Conservation (phyloP, 202 grass and related monocot species). For the Setaria italica region DNA sequence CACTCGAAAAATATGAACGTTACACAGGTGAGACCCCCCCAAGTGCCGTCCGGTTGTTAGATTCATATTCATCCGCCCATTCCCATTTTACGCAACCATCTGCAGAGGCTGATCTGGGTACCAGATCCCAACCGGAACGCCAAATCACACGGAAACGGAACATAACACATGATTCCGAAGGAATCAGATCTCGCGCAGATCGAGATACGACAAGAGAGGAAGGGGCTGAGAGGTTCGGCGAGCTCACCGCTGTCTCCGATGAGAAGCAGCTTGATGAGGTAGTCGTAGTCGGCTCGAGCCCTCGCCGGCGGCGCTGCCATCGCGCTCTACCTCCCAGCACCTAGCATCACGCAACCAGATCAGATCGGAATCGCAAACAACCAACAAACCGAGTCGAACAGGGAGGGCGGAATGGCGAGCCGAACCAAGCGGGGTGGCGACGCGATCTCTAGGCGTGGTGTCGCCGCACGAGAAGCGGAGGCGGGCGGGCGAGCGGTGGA, state of each 20-base stretch:
- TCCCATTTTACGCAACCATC: conserved; percentile 20
- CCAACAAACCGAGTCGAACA: background rate
- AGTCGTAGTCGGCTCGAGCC: conserved; percentile 79
- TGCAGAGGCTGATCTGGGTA: background rate
- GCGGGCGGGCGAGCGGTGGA: background rate
- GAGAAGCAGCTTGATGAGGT: conserved; percentile 82
- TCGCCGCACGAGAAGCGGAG: conserved; percentile 24
- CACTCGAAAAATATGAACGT: background rate
- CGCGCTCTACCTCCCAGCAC: conserved; percentile 40
- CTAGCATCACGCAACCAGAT: conserved; percentile 29
- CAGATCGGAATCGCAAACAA: conserved; percentile 20
- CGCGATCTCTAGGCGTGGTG: conserved; percentile 27
- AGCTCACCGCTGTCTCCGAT: conserved; percentile 81
- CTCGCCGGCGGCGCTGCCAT: conserved; percentile 79
- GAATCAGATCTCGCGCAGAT: conserved; percentile 49
- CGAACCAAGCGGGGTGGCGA: conserved; percentile 9
- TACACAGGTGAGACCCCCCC: background rate
- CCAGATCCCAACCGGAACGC: conserved; percentile 27
- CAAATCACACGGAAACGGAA: background rate
- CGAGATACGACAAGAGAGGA: background rate
- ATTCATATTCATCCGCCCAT: background rate
- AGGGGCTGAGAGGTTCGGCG: background rate
- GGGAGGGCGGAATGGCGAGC: background rate
- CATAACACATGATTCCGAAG: background rate
- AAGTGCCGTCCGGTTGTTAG: background rate